A percentile compares a stretch with the other conserved stretches of the same genome.
Evolutionary conservation across 805 yeast species (phyloP).

Genomic region (Phaffomyces antillensis): DNA sequence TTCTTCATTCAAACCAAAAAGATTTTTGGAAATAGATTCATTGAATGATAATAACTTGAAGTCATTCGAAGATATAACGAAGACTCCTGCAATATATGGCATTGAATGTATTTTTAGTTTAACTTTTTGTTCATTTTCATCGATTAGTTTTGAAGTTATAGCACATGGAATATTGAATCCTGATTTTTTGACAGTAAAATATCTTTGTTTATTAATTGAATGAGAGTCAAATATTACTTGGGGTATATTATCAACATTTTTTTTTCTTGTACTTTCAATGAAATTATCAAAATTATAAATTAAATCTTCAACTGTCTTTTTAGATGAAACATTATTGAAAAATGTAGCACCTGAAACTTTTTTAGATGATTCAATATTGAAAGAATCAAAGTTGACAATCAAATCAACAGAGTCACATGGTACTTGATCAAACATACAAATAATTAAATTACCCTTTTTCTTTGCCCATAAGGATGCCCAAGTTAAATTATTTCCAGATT

Average conservation of each 20-base stretch:
- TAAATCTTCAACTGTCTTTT: slow-evolving; percentile 18
- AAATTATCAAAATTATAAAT: slow-evolving; percentile 22
- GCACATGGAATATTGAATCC: slow-evolving; percentile 64
- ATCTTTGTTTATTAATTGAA: slow-evolving; percentile 49
- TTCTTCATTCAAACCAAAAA: slow-evolving; percentile 59
- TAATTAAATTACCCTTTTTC: slow-evolving; percentile 57
- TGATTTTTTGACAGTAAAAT: slow-evolving; percentile 49
- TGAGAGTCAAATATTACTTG: slow-evolving; percentile 28
- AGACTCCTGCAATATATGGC: slow-evolving; percentile 84
- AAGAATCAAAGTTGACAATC: slow-evolving; percentile 26
- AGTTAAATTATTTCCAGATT: slow-evolving; percentile 58
- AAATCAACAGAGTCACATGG: slow-evolving; percentile 63
- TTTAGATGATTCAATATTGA: slow-evolving; percentile 15
- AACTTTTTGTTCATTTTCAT: slow-evolving; percentile 36
- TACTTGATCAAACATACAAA: slow-evolving; percentile 84
- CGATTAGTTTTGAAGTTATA: slow-evolving; percentile 52
- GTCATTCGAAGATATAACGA: slow-evolving; percentile 45
- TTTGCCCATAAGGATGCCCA: slow-evolving; percentile 94
- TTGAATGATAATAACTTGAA: slow-evolving; percentile 64
- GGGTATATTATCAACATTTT: slow-evolving; percentile 15
- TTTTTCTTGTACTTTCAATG: slow-evolving; percentile 6
- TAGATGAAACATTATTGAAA: slow-evolving; percentile 8
- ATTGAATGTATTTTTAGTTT: slow-evolving; percentile 66
- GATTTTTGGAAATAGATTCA: slow-evolving; percentile 66
- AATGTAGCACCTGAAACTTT: slow-evolving; percentile 20